phyloP scores from a whole-genome alignment of 192 early-diverging fungal species.

The Rhizophagus prolifer region DNA sequence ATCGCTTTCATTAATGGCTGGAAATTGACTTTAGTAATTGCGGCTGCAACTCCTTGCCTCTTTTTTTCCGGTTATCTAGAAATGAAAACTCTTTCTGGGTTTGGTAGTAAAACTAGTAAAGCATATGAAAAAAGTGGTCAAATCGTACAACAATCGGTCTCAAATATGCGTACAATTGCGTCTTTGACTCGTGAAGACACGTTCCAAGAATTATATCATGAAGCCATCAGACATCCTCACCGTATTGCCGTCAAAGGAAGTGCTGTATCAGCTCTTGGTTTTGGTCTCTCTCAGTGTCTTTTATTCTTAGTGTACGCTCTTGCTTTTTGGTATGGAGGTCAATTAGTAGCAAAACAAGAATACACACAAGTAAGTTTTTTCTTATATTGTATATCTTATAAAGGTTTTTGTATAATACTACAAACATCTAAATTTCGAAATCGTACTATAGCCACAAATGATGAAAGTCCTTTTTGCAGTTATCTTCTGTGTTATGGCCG shows the following conservation, averaged over 20 bases:
- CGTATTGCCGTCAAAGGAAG: conserved; percentile 61
- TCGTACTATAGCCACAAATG: conserved; percentile 40
- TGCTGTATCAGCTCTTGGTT: conserved; percentile 64
- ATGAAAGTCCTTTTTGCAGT: conserved; percentile 75
- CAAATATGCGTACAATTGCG: conserved; percentile 81
- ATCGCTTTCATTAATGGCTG: conserved; percentile 23
- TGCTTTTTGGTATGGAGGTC: conserved; percentile 73
- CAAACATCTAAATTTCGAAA: neutral
- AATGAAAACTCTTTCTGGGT: conserved; percentile 32
- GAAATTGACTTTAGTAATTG: conserved; percentile 26
- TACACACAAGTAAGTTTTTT: conserved; percentile 27
- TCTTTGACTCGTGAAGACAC: conserved; percentile 68
- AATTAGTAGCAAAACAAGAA: conserved; percentile 53
- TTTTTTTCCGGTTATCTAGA: conserved; percentile 50
- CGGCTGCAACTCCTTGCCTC: conserved; percentile 8
- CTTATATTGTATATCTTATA: conserved; percentile 18
- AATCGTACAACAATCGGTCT: conserved; percentile 80
- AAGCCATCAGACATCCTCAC: conserved; percentile 66
- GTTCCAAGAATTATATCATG: conserved; percentile 64
- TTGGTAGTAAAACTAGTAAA: conserved; percentile 50
- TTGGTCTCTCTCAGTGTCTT: conserved; percentile 65
- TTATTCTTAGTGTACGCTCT: conserved; percentile 74
- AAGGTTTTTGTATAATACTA: neutral
- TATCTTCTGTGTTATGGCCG: conserved; percentile 64
- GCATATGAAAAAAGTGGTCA: conserved; percentile 77